phyloP scores from a whole-genome alignment of 2,329 filamentous ascomycete genomes.

The Thelonectria olida region DNA sequence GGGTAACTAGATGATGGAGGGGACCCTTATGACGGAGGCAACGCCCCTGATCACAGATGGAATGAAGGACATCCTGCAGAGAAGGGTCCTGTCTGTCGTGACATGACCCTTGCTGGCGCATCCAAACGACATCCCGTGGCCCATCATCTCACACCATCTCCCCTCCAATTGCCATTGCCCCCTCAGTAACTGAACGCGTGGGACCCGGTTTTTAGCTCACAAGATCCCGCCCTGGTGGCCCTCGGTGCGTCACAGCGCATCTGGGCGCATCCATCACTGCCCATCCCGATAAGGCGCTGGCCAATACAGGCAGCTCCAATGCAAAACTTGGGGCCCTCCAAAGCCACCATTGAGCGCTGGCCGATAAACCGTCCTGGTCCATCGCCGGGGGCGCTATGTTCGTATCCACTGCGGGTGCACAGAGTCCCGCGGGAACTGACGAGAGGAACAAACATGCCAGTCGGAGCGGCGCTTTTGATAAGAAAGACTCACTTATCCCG shows the following conservation, averaged over 20 bases:
- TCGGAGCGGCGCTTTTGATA: slow-evolving; percentile 21
- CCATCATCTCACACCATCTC: not conserved
- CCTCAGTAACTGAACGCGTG: slow-evolving; percentile 1
- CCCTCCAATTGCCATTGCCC: not conserved
- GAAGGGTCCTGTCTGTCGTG: not conserved
- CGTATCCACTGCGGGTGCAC: not conserved
- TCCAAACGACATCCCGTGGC: not conserved
- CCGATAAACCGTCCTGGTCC: slow-evolving; percentile 8
- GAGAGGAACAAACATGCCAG: not conserved
- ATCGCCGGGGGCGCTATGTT: too few species aligned
- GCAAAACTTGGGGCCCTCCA: slow-evolving; percentile 24
- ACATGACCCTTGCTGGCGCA: not conserved
- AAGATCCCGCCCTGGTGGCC: slow-evolving; percentile 30
- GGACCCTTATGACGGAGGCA: not conserved
- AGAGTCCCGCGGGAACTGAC: not conserved
- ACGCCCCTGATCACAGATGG: not conserved
- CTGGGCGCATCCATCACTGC: not conserved
- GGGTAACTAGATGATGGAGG: too few species aligned
- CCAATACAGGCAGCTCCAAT: slow-evolving; percentile 34
- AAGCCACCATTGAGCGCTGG: not conserved
- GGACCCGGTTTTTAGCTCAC: slow-evolving; percentile 39
- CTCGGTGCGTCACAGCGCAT: slow-evolving; percentile 33
- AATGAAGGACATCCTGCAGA: not conserved
- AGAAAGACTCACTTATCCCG: slow-evolving; percentile 27
- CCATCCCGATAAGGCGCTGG: slow-evolving; percentile 33